These are phyloP conservation scores for Plasmodium ovale DNA, from an alignment of 169 alveolate genomes.

Conservation along the genomic window DNA sequence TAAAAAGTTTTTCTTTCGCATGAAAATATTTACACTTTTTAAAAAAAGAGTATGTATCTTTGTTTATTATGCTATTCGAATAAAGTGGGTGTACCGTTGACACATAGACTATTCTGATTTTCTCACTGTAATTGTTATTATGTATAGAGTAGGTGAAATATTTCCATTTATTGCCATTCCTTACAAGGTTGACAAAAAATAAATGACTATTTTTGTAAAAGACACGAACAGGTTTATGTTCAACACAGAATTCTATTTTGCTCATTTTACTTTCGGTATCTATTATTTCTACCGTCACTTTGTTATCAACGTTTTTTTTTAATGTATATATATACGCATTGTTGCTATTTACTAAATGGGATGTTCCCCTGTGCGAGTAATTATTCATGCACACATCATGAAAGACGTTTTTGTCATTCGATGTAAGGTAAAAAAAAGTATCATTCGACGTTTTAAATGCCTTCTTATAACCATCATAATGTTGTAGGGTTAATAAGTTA, in stretches of 20 bases:
- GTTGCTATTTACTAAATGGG: not conserved
- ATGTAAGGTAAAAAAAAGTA: slow-evolving; percentile 31
- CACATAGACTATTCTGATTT: slow-evolving; percentile 47
- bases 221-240: slow-evolving; percentile 43
- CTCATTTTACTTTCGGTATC: slow-evolving; percentile 30
- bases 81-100: slow-evolving; percentile 60
- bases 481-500: slow-evolving; percentile 30
- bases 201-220: slow-evolving; percentile 32
- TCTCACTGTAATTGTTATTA: slow-evolving; percentile 33
- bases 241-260: slow-evolving; percentile 16
- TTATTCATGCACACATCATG: not conserved
- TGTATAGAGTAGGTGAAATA: slow-evolving; percentile 54
- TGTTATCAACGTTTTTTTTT: slow-evolving; percentile 4
- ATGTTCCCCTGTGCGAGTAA: not conserved
- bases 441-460: slow-evolving; percentile 17
- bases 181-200: slow-evolving; percentile 51
- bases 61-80: not conserved
- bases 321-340: slow-evolving; percentile 25
- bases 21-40: slow-evolving; percentile 70
- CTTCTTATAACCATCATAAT: slow-evolving; percentile 57
- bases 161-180: not conserved
- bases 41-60: slow-evolving; percentile 17
- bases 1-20: slow-evolving; percentile 37
- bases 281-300: slow-evolving; percentile 34
- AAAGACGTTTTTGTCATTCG: slow-evolving; percentile 31